Evolutionary conservation across 768 basidiomycete species (phyloP).

Genomic region (Boletus vinaceobasis): DNA sequence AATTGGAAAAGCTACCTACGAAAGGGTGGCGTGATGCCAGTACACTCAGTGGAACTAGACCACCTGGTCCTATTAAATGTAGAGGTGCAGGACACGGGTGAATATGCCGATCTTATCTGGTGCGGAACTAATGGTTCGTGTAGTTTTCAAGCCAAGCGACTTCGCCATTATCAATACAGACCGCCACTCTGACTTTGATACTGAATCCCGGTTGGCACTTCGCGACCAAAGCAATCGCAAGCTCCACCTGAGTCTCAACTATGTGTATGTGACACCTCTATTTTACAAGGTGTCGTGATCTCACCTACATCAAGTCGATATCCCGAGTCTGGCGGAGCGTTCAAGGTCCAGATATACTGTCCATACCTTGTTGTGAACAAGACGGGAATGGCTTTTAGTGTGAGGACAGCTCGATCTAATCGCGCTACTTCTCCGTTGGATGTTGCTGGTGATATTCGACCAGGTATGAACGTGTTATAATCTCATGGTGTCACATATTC

Average conservation of each 20-base stretch:
- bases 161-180: constrained; percentile 98
- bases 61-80: constrained; percentile 90
- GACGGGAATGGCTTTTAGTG: constrained; percentile 77
- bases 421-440: constrained; percentile 66
- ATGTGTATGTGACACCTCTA: constrained; percentile 59
- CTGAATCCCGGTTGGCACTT: constrained; percentile 68
- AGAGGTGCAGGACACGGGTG: constrained; percentile 88
- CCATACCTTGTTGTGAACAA: constrained; percentile 93
- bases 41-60: constrained; percentile 89
- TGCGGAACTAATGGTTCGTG: background rate
- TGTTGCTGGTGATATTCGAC: constrained; percentile 76
- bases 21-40: constrained; percentile 91
- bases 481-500: constrained; percentile 16
- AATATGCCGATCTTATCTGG: background rate
- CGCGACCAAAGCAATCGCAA: constrained; percentile 73
- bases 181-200: constrained; percentile 82
- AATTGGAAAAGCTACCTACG: constrained; percentile 94
- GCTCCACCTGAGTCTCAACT: constrained; percentile 81
- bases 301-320: constrained; percentile 49
- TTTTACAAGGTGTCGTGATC: background rate
- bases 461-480: constrained; percentile 39
- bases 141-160: constrained; percentile 90
- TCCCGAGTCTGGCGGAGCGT: constrained; percentile 89
- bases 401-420: constrained; percentile 61
- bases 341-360: constrained; percentile 92